phyloP scores from a whole-genome alignment of 352 stramenopile species.

The Pythium dissotocum region DNA sequence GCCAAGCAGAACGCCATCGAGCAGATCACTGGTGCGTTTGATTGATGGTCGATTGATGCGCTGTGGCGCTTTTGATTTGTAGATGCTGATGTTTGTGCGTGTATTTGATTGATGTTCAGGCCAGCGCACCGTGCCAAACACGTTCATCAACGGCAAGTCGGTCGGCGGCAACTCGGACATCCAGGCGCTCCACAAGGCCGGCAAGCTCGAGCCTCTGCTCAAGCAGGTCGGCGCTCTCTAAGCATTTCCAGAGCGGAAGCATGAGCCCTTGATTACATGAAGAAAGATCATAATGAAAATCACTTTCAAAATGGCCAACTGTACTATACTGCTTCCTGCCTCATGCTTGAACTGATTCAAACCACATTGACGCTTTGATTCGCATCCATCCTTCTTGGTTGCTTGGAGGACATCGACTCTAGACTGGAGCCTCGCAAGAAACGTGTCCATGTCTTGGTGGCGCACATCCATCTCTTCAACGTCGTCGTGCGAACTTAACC shows the following conservation, averaged over 20 bases:
- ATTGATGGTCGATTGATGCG: neutral
- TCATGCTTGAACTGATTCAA: no score
- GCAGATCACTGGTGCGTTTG: slow-evolving; percentile 44
- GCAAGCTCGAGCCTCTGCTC: slow-evolving; percentile 91
- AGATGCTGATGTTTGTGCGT: slow-evolving; percentile 1
- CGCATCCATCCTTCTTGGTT: no score
- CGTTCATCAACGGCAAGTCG: slow-evolving; percentile 95
- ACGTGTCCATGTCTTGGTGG: no score
- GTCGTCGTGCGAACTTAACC: neutral
- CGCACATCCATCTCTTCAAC: no score
- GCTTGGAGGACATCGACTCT: no score
- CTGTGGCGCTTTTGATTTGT: neutral
- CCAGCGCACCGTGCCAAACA: slow-evolving; percentile 96
- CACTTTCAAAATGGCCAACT: no score
- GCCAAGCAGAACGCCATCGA: slow-evolving; percentile 62
- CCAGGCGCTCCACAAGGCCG: slow-evolving; percentile 79
- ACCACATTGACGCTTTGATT: no score
- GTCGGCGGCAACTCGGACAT: slow-evolving; percentile 96
- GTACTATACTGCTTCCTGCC: no score
- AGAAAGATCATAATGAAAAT: slow-evolving; percentile 1
- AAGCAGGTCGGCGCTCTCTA: slow-evolving; percentile 53
- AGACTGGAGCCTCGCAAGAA: no score
- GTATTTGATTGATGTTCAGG: slow-evolving; percentile 40
- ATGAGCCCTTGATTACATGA: neutral
- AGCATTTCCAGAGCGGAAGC: neutral